Conservation (phyloP, 2,329 filamentous ascomycete species). For the Aureobasidium sp. region DNA sequence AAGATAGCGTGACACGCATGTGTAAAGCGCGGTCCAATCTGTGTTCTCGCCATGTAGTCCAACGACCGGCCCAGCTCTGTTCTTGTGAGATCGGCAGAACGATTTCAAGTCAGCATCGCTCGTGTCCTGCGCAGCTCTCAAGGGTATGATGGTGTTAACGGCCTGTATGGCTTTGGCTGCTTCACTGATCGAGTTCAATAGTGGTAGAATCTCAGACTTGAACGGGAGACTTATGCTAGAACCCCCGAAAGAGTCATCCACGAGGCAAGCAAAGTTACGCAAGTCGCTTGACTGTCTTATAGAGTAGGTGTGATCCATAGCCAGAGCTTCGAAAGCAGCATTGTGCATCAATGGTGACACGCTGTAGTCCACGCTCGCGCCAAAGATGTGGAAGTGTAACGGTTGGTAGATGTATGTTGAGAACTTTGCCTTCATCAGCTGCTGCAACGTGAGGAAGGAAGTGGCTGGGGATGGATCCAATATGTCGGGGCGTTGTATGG, state of each 20-base stretch:
- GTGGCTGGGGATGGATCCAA: constrained; percentile 9
- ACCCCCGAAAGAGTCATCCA: constrained; percentile 63
- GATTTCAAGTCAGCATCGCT: constrained; percentile 44
- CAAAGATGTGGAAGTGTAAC: constrained; percentile 67
- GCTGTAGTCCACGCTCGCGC: constrained; percentile 65
- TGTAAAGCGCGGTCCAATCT: constrained; percentile 72
- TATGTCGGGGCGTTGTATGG: constrained; percentile 34
- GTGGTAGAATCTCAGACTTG: constrained; percentile 62
- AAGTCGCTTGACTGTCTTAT: constrained; percentile 57
- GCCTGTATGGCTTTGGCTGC: constrained; percentile 70
- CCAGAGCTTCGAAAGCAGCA: constrained; percentile 57
- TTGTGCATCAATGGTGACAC: constrained; percentile 74
- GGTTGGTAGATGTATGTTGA: constrained; percentile 60
- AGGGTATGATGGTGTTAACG: constrained; percentile 67
- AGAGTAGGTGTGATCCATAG: constrained; percentile 62
- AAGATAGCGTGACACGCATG: constrained; percentile 63
- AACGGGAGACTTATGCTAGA: constrained; percentile 66
- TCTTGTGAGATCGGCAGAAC: constrained; percentile 33
- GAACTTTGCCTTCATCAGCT: constrained; percentile 60
- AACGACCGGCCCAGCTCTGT: constrained; percentile 58
- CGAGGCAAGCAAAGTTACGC: constrained; percentile 57
- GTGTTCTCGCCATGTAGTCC: constrained; percentile 74
- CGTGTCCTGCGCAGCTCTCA: constrained; percentile 53
- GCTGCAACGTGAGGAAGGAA: constrained; percentile 52
- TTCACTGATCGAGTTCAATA: constrained; percentile 59